Evolutionary conservation across 2,329 filamentous ascomycete genomes (phyloP), one percentile per base, ranked within the genome.

Genomic region (Xylariaceae sp.): DNA sequence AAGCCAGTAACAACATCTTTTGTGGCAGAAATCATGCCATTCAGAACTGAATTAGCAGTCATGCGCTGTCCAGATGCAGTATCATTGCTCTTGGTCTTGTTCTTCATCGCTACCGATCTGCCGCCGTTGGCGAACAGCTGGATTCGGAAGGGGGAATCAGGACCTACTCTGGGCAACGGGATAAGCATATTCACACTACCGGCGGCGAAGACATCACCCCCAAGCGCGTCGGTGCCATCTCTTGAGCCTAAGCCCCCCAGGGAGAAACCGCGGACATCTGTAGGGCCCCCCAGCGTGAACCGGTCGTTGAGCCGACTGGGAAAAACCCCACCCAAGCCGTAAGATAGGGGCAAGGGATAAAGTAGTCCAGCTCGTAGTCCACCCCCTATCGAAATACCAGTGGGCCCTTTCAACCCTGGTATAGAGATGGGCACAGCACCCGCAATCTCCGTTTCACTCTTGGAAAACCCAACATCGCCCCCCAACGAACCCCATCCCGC

Each of bases 111-210:
- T 26, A 98, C 83, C 12, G 97, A 79, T 33, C 94, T 85, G 21
- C 95, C 95, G 16, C 90, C 92, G 69, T 97, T 99, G 69, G 95
- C 85, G 73, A 98, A 99, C 0, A 93, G 79, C 72, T 99, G 95
- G 33, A 98, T 78, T 7, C 95, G 86, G 21, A 99, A 82, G 9
- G 93, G 92, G 3, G 88, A 95, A 11, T 96, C 91, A 23, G 87
- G 85, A 2, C 92, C 92, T 19, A 91, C 85, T 56, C 87, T 87
- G 0, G 95, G 95, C 5, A 99, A 78, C 2, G 95, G 95, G 50
- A 97, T 76, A 16, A 97, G 85, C 60, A 98, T 79, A 64, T 92
- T 95, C 14, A 93, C 87, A 67, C 92, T 92, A 39, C 90, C 93
- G 2, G 95, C 95, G 16, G 93, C 91, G 71, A 93, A 98, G 9